Evolutionary conservation across 2,329 filamentous ascomycete genomes (phyloP).

Genomic region (Ophiostoma sp.): DNA sequence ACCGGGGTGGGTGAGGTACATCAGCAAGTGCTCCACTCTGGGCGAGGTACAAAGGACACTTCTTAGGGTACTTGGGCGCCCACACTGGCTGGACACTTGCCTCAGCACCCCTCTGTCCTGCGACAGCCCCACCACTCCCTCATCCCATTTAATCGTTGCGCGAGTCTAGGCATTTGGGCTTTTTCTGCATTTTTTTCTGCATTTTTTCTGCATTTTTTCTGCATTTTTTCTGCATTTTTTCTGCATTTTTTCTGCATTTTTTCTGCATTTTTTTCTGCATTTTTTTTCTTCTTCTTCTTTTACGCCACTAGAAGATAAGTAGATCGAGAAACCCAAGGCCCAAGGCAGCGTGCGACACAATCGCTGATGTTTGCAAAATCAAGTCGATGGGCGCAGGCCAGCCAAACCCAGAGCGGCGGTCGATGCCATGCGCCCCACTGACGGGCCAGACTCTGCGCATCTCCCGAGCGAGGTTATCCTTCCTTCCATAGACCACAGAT

Average conservation of each 20-base stretch:
- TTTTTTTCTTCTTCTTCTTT: not conserved
- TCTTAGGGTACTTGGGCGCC: not conserved
- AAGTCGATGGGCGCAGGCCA: not conserved
- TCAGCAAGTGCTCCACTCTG: not conserved
- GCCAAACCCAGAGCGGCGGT: not conserved
- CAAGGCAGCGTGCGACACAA: not conserved
- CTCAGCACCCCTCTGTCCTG: slow-evolving; percentile 10
- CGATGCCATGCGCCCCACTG: not conserved
- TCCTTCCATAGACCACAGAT: too few species aligned
- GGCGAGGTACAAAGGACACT: not conserved
- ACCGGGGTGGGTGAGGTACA: not conserved
- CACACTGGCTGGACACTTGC: not conserved
- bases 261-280: not conserved
- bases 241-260: not conserved
- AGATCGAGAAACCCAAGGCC: not conserved
- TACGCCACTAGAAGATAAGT: not conserved
- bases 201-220: not conserved
- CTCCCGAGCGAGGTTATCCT: not conserved
- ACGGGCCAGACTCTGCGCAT: slow-evolving; percentile 4
- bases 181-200: not conserved
- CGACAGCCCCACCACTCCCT: slow-evolving; percentile 4
- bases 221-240: not conserved
- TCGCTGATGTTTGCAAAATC: not conserved
- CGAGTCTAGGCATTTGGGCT: not conserved
- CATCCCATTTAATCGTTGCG: not conserved